Evolutionary conservation across 2,329 filamentous ascomycete species (phyloP), one percentile per base, ranked within the genome.

Genomic region (Scedosporium apiospermum): DNA sequence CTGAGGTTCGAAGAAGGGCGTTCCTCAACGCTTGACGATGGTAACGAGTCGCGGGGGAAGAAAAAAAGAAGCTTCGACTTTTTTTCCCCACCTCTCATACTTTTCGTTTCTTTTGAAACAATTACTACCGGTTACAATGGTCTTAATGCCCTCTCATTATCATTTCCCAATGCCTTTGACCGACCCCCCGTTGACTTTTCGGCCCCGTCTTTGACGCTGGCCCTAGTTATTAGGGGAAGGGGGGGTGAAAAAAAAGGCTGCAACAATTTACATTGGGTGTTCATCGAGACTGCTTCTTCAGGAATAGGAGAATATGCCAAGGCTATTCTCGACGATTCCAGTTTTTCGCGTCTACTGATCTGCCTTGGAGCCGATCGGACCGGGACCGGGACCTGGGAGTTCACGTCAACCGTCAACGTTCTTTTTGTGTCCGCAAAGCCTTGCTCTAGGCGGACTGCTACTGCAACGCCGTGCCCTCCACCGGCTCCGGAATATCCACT

Each of bases 1-100:
- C 90, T 6, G 90, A 90, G 72, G 83, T 86, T 68, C 83, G 89
- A 67, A 80, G 90, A 67, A 85, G 88, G 69, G 80, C 83, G 65
- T 85, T 85, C 73, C 76, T 85, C 66, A 57, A 55, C 18, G 26
- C 59, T n/a, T 61, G 41, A 61, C 78, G 79, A 67, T 76, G 80
- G 23, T 14, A 55, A 16, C 1, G 21, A 30, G 23, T 7, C 6
- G 44, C 44, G 16, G 14, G 42, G n/a, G 3, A 46, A 21, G 3
- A 46, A 21, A 46, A 49, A 5, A 21, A 38, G 10, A 38, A 9
- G 34, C 34, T 38, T 49, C 14, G 34, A 10, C 34, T 38, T 21
- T 49, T 14, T 49, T 21, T 38, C 7, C 21, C 4, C 18, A 6
- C 44, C 44, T 5, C 18, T 49, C 44, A 21, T n/a, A 21, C 6